These are phyloP conservation scores for Cutaneotrichosporon arboriforme DNA, from an alignment of 1,284 basidiomycete species.

Conservation along the genomic window DNA sequence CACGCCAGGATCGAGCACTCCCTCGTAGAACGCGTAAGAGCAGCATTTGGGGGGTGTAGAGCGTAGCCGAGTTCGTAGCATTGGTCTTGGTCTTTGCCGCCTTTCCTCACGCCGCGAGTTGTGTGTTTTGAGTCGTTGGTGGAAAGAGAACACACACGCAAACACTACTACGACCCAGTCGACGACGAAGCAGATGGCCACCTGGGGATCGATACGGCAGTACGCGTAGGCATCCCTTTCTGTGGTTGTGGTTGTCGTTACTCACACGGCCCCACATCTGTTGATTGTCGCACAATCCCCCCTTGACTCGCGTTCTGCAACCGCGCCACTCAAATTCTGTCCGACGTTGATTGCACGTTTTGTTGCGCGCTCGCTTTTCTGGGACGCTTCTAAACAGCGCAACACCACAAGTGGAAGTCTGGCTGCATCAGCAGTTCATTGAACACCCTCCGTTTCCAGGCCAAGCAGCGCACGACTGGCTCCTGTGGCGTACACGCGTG, in stretches of 20 bases:
- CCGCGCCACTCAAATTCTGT: neutral
- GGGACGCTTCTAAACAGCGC: slow-evolving; percentile 4
- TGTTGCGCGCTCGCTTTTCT: neutral
- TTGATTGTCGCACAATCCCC: neutral
- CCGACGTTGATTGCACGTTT: neutral
- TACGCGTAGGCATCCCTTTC: slow-evolving; percentile 22
- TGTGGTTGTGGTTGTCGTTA: neutral
- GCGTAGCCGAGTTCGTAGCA: neutral
- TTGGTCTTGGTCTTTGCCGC: too few species aligned
- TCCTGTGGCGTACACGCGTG: slow-evolving; percentile 22
- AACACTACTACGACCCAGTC: neutral
- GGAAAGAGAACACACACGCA: neutral
- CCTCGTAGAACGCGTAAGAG: too few species aligned
- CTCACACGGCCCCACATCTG: neutral
- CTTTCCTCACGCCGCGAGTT: neutral
- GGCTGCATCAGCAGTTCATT: slow-evolving; percentile 23
- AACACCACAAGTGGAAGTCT: slow-evolving; percentile 17
- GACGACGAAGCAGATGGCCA: slow-evolving; percentile 10
- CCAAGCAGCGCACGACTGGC: slow-evolving; percentile 26
- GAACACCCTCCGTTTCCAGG: slow-evolving; percentile 15
- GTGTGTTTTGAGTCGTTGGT: neutral
- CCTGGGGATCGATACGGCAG: slow-evolving; percentile 3
- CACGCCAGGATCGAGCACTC: too few species aligned
- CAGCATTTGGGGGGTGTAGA: neutral
- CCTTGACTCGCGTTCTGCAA: neutral